Base-by-base conservation (phyloP, 805 yeast species). In the Metschnikowia dekortorum region DNA sequence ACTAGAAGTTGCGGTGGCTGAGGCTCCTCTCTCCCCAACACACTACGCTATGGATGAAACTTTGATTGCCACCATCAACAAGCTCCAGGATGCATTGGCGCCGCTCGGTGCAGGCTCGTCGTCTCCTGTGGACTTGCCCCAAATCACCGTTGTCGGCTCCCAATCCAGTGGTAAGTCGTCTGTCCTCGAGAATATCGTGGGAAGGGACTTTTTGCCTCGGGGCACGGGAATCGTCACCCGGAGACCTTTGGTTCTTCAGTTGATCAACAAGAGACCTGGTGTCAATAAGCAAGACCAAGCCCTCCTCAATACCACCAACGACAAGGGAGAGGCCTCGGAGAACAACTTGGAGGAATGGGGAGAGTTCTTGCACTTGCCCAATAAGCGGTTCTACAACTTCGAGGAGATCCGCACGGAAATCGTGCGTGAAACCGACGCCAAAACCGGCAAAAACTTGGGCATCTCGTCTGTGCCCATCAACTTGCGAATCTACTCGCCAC, bases 11-110 rank as follows among this genome's bases (percentile, higher is more conserved):
- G 37, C 45, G 45, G 45, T 42, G 40, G 46, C 39, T 33, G 28
- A 22, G 14, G 14, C 28, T 43, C 33, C 37, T 14, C 40, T 16
- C 18, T 2, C 14, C 4, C 26, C 41, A 38, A 44, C 14, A 33
- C 37, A 44, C 37, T 26, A 39, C 26, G n/a, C 41, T 13, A 87
- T 87, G 94, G 94, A 87, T 70, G 89, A 85, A 68, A 70, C 82
- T 28, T 78, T 87, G 57, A 89, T 89, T 61, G 82, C 87, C 48
- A 87, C 95, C 22, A 92, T 89, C 64, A 89, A 89, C 75, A 88
- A 87, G 67, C 80, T 89, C 51, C 95, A 91, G 73, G 98, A 92
- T 67, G 99, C 96, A n/a, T 80, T 94, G 64, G 96, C 97, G 30
- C 96, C 97, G 9, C 78, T 92, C 40, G 98, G 97, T 26, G 91